phyloP scores from a whole-genome alignment of 805 yeast genomes.

The Metschnikowia reukaufii region DNA sequence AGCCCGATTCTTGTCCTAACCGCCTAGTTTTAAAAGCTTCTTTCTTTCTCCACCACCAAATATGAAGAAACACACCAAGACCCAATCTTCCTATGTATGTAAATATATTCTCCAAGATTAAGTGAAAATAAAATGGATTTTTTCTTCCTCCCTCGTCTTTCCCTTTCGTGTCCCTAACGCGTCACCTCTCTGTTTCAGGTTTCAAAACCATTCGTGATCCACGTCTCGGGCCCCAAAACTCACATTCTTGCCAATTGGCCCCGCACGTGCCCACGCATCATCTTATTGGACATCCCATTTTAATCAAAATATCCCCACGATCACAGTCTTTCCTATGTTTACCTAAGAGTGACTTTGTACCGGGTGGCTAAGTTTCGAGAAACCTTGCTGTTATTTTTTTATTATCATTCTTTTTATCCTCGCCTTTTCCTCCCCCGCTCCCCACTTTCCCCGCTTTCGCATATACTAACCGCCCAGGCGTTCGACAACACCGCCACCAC shows the following conservation, averaged over 20 bases:
- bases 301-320: too few relatives aligned
- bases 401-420: background rate
- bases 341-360: too few relatives aligned
- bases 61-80: conserved; percentile 60
- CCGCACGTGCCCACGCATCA: background rate
- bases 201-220: background rate
- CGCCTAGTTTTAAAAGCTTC: background rate
- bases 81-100: conserved; percentile 70
- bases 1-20: conserved; percentile 1
- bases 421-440: background rate
- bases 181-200: background rate
- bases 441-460: background rate
- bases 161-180: background rate
- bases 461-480: conserved; percentile 48
- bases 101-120: background rate
- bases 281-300: background rate
- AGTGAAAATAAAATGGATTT: too few relatives aligned
- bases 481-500: conserved; percentile 93
- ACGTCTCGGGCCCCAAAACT: background rate
- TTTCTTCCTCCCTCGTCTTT: background rate
- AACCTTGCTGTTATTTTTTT: too few relatives aligned
- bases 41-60: background rate
- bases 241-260: background rate
- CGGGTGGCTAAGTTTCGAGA: too few relatives aligned
- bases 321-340: too few relatives aligned